Base-by-base conservation (phyloP, 495 filamentous ascomycete species). In the Eremomyces bilateralis region DNA sequence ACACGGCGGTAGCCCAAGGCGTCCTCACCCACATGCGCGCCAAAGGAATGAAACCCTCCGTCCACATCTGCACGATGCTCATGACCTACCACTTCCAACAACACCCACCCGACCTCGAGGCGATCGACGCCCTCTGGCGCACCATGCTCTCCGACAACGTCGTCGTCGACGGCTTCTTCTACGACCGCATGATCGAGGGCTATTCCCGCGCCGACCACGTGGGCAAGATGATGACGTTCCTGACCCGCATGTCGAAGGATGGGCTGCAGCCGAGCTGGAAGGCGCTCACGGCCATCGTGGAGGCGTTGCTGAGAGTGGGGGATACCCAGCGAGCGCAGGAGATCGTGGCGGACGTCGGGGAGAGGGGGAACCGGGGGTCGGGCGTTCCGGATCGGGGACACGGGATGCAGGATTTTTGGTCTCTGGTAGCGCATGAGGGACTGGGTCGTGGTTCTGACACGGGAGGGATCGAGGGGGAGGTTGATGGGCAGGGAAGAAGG, bases 51-150 rank as follows among this genome's bases (percentile, higher is more conserved):
- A 50, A 61, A 42, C 60, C 71, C 0, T 62, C 61, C 2, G 43
- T 62, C 3, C 63, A 75, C 35, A 62, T 80, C 44, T 77, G 76
- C 59, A 78, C 76, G 18, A 71, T 71, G 44, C 58, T 84, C 4
- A 46, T 73, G n/a, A 61, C 67, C n/a, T 54, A 74, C 52, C 71
- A 71, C 52, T 80, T 81, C 47, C 25, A 50, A 3, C 58, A 40
- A 31, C 11, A 47, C n/a, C 63, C 65, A 5, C 69, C 73, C 1
- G 58, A 78, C 44, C 42, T 74, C 18, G 52, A 47, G 1, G 67
- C 65, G 16, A 60, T 79, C 20, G 61, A 65, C 15, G 36, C 54
- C 5, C 52, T 80, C 4, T 63, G 71, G 40, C 33, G 55, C 11
- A 53, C 57, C 15, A 58, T 62, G 18, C 39, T 50, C n/a, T 41